Evolutionary conservation across 2,329 filamentous ascomycete genomes (phyloP).

Genomic region (Hyphodiscus sp.): DNA sequence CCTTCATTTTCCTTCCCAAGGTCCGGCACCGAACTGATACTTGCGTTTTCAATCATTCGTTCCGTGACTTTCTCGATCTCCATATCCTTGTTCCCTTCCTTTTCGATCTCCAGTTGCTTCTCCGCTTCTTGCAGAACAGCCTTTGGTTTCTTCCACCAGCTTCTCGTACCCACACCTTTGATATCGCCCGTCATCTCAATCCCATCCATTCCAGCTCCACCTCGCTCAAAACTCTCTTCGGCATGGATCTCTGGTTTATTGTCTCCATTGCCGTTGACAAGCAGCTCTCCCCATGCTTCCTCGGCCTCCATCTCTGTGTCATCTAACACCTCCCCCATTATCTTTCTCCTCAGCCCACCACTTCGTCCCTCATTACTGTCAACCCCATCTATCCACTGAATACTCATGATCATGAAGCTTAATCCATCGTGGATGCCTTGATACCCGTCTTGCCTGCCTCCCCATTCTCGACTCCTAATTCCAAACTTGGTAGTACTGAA

Average conservation of each 20-base stretch:
- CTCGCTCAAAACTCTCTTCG: conserved; percentile 18
- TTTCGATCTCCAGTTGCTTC: neutral
- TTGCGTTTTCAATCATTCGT: conserved; percentile 2
- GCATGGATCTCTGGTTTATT: conserved; percentile 1
- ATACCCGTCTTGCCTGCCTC: conserved; percentile 41
- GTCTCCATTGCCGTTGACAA: conserved; percentile 4
- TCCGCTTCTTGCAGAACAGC: neutral
- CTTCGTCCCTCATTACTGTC: conserved; percentile 39
- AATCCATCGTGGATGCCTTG: conserved; percentile 43
- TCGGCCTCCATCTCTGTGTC: conserved; percentile 19
- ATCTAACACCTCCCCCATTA: conserved; percentile 12
- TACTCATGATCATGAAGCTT: conserved; percentile 76
- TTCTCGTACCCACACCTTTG: conserved; percentile 19
- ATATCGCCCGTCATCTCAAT: conserved; percentile 10
- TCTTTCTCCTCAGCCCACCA: conserved; percentile 32
- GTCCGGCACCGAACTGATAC: neutral
- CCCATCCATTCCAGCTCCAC: conserved; percentile 2
- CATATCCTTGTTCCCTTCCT: neutral
- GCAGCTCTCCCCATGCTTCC: conserved; percentile 8
- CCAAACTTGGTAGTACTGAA: conserved; percentile 69
- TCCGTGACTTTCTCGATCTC: neutral
- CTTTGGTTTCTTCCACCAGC: conserved; percentile 19
- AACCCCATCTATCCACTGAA: conserved; percentile 81
- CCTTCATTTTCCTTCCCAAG: neutral
- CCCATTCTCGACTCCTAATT: conserved; percentile 75